phyloP scores from a whole-genome alignment of 768 basidiomycete species.

The Hygrophorus pudorinus region DNA sequence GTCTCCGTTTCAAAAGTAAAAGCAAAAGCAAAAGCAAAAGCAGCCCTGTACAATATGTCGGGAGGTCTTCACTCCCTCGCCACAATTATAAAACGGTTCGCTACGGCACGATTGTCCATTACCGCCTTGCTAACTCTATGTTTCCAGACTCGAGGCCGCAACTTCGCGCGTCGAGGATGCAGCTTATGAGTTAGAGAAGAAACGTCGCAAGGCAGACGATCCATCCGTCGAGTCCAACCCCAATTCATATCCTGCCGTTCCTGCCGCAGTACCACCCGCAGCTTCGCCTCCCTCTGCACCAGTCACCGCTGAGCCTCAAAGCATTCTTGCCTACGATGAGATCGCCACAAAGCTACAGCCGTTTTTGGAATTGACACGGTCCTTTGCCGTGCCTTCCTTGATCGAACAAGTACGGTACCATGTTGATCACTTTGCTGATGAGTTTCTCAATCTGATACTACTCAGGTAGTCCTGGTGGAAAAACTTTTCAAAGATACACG shows the following conservation, averaged over 20 bases:
- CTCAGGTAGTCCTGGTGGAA: slow-evolving; percentile 59
- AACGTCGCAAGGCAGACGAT: slow-evolving; percentile 10
- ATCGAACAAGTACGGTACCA: slow-evolving; percentile 60
- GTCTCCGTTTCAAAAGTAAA: not conserved
- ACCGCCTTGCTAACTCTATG: slow-evolving; percentile 5
- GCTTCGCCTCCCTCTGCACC: slow-evolving; percentile 26
- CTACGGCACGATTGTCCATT: slow-evolving; percentile 5
- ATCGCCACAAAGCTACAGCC: slow-evolving; percentile 65
- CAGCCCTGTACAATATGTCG: too few relatives aligned
- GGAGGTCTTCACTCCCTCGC: slow-evolving; percentile 62
- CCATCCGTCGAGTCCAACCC: slow-evolving; percentile 7
- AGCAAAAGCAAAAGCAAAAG: too few relatives aligned
- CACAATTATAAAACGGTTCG: slow-evolving; percentile 76
- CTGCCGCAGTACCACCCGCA: slow-evolving; percentile 27
- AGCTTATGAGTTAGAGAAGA: slow-evolving; percentile 28
- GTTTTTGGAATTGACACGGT: slow-evolving; percentile 61
- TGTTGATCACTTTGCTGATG: not conserved
- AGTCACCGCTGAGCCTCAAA: slow-evolving; percentile 36
- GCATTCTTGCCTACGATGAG: slow-evolving; percentile 66
- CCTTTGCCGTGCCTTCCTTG: slow-evolving; percentile 59
- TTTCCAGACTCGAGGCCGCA: slow-evolving; percentile 79
- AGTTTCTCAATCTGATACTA: not conserved
- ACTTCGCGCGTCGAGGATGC: slow-evolving; percentile 92
- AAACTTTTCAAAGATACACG: slow-evolving; percentile 60
- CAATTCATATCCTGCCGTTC: not conserved